phyloP scores from a whole-genome alignment of 2,329 filamentous ascomycete species.

The Corniculantispora saksenae region DNA sequence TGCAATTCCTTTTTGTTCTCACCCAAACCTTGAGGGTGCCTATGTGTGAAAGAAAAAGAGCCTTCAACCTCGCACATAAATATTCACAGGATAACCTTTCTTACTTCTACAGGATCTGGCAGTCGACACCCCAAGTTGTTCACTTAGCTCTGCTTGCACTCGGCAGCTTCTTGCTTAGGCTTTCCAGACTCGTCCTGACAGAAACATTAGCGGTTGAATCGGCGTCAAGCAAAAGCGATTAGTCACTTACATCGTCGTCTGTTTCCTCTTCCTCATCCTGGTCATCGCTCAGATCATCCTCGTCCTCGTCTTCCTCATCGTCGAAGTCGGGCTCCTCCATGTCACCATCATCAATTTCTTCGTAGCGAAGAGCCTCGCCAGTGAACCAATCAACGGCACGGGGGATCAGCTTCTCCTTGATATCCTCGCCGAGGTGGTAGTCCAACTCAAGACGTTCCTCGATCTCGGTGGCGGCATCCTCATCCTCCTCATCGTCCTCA shows the following conservation, averaged over 20 bases:
- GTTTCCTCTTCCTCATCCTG: slow-evolving; percentile 81
- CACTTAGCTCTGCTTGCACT: slow-evolving; percentile 90
- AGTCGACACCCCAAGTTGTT: not conserved
- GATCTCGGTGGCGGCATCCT: slow-evolving; percentile 82
- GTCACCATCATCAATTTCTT: slow-evolving; percentile 85
- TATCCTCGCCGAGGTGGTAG: slow-evolving; percentile 98
- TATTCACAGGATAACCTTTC: not conserved
- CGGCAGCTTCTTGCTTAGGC: slow-evolving; percentile 90
- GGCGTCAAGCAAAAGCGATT: too few relatives aligned
- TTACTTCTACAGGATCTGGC: slow-evolving; percentile 7
- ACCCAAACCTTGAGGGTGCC: not conserved
- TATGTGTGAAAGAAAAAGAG: not conserved
- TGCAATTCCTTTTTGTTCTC: not conserved
- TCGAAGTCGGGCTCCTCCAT: slow-evolving; percentile 80
- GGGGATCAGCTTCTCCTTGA: slow-evolving; percentile 99
- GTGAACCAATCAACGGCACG: slow-evolving; percentile 99
- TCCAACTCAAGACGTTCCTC: slow-evolving; percentile 97
- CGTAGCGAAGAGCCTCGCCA: slow-evolving; percentile 93
- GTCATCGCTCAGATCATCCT: slow-evolving; percentile 81
- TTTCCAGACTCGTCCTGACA: slow-evolving; percentile 79
- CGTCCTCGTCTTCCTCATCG: slow-evolving; percentile 91
- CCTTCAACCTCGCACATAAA: not conserved
- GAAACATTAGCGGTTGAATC: slow-evolving; percentile 10
- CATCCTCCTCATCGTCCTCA: slow-evolving; percentile 65
- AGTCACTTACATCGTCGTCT: slow-evolving; percentile 68